These are phyloP conservation scores for Byssoonygena ceratinophila DNA, from an alignment of 2,329 filamentous ascomycete genomes.

Conservation along the genomic window DNA sequence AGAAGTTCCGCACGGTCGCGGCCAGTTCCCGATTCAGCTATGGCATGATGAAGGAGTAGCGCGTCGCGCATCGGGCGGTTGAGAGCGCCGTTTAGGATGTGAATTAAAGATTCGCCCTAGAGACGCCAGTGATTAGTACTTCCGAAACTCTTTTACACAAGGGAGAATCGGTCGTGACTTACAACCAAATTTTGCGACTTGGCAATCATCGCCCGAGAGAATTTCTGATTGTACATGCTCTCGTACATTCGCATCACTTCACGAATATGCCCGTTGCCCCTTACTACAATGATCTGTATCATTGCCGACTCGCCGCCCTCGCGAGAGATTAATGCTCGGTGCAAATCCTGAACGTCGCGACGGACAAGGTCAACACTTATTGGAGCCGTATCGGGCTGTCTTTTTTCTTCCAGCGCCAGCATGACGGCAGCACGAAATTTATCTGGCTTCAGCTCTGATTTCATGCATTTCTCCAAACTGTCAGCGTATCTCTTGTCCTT, in stretches of 20 bases:
- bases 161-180: constrained; percentile 38
- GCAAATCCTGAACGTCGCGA: constrained; percentile 62
- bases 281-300: constrained; percentile 69
- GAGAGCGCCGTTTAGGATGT: constrained; percentile 93
- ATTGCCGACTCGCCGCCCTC: constrained; percentile 81
- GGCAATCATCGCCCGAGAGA: constrained; percentile 73
- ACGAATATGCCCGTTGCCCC: constrained; percentile 70
- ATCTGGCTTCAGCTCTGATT: constrained; percentile 82
- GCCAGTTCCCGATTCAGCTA: constrained; percentile 59
- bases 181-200: constrained; percentile 91
- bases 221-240: constrained; percentile 61
- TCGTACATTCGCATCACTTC: constrained; percentile 73
- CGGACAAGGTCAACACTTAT: constrained; percentile 52
- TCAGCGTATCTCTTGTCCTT: constrained; percentile 85
- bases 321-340: constrained; percentile 56
- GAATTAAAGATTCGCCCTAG: constrained; percentile 84
- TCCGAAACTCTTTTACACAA: too few species aligned
- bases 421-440: constrained; percentile 89
- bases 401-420: constrained; percentile 66
- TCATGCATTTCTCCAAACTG: constrained; percentile 73
- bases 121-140: constrained; percentile 11
- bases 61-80: constrained; percentile 91
- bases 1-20: constrained; percentile 75
- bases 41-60: constrained; percentile 78
- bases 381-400: constrained; percentile 70